Base-by-base conservation (phyloP, 1,284 basidiomycete species). In the Mycena sp. region DNA sequence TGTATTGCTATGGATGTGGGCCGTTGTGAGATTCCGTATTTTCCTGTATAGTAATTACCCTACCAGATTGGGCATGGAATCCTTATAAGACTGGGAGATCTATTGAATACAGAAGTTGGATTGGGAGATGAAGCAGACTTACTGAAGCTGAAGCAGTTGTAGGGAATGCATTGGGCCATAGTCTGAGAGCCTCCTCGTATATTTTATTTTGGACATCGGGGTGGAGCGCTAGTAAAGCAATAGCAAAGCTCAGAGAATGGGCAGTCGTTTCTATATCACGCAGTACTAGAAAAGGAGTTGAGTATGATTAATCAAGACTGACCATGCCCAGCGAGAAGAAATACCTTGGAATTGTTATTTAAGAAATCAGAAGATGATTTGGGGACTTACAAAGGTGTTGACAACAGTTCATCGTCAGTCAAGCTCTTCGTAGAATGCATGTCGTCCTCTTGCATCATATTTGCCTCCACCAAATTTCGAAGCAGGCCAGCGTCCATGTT, bases 391-490 rank as follows among this genome's bases (percentile, higher is more conserved):
- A 67, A 82, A 83, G 53, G 79, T 78, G 60, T 83, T 74, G 83
- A 84, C 7, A 83, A 64, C 9, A 84, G 57, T 54, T 84, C 83
- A 21, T 74, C 78, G 32, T 84, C 81, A 3, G 76, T 79, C 41
- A 85, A 61, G 23, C 68, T 67, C 59, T 74, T 76, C 14, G 69
- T 40, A 3, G 51, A 63, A 26, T 30, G 55, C 14, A 72, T 68
- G 4, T 76, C 71, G 0, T 58, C 51, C 2, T 52, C 49, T 4
- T 41, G 46, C 16, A 30, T 40, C 77, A 82, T 77, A 64, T 83
- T 85, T 0, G 81, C 81, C 59, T 78, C 77, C 3, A 83, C 83
- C 28, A 84, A 68, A 67, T 81, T 84, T 35, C 73, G 74, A 41
- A 85, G 65, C 28, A 82, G 69, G 11, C 76, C 77, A 41, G 78